Conservation (phyloP, 176 grass and related monocot species). For the Carex myosuroides region DNA sequence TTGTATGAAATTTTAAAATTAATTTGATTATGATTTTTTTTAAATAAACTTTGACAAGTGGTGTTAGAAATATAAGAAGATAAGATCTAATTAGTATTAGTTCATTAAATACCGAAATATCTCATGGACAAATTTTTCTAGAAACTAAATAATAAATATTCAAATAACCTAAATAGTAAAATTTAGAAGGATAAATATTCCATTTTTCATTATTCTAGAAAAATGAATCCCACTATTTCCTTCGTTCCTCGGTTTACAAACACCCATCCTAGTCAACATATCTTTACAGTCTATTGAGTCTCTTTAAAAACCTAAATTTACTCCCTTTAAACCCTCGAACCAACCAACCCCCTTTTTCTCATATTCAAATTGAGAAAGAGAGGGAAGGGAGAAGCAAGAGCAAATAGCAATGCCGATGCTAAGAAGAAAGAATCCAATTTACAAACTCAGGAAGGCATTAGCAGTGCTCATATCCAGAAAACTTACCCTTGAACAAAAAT, state of each 20-base stretch:
- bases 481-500: constrained; percentile 18
- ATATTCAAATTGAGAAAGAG: constrained; percentile 65
- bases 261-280: constrained; percentile 3
- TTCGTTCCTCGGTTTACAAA: neutral
- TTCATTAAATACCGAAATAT: neutral
- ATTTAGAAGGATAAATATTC: neutral
- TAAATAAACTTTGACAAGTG: too few species aligned
- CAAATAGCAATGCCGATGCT: constrained; percentile 1
- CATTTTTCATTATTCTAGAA: neutral
- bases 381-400: constrained; percentile 32
- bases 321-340: neutral
- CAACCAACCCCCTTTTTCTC: neutral
- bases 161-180: neutral
- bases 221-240: too few species aligned
- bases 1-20: too few species aligned
- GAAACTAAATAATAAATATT: neutral
- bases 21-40: too few species aligned
- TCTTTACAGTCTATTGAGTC: neutral
- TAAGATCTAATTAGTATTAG: too few species aligned
- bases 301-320: constrained; percentile 35
- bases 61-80: too few species aligned
- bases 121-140: neutral
- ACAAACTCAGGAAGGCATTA: constrained; percentile 8
- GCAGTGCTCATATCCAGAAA: constrained; percentile 36
- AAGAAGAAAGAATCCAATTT: constrained; percentile 17